phyloP scores from a whole-genome alignment of 2,329 filamentous ascomycete species.

The Conoideocrella luteorostrata region DNA sequence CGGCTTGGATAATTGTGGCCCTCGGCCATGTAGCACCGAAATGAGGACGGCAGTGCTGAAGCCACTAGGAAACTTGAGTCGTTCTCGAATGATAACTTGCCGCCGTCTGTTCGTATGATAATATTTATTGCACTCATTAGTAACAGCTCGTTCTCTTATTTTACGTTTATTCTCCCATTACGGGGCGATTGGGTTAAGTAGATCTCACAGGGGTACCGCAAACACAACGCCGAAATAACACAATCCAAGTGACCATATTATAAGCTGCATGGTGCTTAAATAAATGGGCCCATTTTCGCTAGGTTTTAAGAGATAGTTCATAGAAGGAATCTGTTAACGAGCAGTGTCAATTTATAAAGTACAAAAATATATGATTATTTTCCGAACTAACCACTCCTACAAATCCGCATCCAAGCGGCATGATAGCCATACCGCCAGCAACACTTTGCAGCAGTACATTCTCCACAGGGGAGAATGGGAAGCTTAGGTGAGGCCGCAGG shows the following conservation, averaged over 20 bases:
- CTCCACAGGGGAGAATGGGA: slow-evolving; percentile 88
- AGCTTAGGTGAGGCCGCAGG: slow-evolving; percentile 62
- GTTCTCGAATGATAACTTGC: slow-evolving; percentile 89
- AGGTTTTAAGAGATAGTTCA: slow-evolving; percentile 75
- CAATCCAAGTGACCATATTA: slow-evolving; percentile 85
- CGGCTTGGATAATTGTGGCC: slow-evolving; percentile 24
- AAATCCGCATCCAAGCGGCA: slow-evolving; percentile 93
- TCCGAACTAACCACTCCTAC: slow-evolving; percentile 65
- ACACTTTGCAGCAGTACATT: slow-evolving; percentile 97
- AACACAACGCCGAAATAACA: slow-evolving; percentile 98
- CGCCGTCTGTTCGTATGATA: slow-evolving; percentile 46
- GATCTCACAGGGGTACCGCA: slow-evolving; percentile 71
- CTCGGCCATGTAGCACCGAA: slow-evolving; percentile 70
- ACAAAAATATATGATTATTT: neutral
- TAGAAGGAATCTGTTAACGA: slow-evolving; percentile 60
- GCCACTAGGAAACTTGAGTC: slow-evolving; percentile 88
- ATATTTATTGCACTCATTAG: too few relatives aligned
- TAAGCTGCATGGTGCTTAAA: slow-evolving; percentile 67
- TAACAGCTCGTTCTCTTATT: too few relatives aligned
- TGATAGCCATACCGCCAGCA: slow-evolving; percentile 89
- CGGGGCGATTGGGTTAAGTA: neutral
- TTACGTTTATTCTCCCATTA: too few relatives aligned
- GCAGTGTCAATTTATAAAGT: slow-evolving; percentile 8
- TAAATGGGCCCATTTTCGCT: slow-evolving; percentile 74
- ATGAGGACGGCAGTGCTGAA: slow-evolving; percentile 95